These are phyloP conservation scores for Diplodia mutila DNA, from an alignment of 2,329 filamentous ascomycete species.

Conservation along the genomic window DNA sequence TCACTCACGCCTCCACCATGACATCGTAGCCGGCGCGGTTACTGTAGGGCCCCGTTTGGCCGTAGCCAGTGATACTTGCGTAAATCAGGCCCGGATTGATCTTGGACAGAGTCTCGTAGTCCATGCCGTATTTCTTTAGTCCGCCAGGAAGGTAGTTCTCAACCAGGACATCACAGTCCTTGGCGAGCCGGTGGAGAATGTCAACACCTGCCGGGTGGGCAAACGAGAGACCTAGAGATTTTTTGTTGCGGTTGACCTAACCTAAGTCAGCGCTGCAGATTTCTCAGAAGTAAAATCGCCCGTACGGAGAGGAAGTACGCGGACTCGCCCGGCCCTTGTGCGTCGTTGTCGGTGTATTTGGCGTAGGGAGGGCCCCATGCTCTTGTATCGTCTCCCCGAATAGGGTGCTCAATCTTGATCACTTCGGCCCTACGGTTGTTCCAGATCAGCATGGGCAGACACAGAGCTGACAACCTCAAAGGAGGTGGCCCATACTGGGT, in stretches of 20 bases:
- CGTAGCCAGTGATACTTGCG: constrained; percentile 95
- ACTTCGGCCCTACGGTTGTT: constrained; percentile 73
- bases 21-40: constrained; percentile 94
- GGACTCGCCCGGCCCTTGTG: constrained; percentile 78
- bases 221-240: constrained; percentile 89
- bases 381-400: constrained; percentile 86
- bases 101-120: constrained; percentile 77
- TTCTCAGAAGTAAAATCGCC: not conserved
- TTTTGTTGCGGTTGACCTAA: constrained; percentile 96
- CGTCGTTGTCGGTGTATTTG: constrained; percentile 65
- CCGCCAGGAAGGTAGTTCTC: constrained; percentile 95
- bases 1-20: constrained; percentile 83
- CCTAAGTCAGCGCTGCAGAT: constrained; percentile 13
- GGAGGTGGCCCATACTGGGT: constrained; percentile 41
- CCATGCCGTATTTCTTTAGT: constrained; percentile 87
- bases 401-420: constrained; percentile 95
- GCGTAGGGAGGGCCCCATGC: constrained; percentile 98
- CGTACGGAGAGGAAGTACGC: constrained; percentile 90
- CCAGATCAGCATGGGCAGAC: constrained; percentile 26
- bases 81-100: constrained; percentile 91
- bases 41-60: constrained; percentile 89
- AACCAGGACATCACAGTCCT: constrained; percentile 87
- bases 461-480: constrained; percentile 33
- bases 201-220: constrained; percentile 81
- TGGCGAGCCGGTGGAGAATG: constrained; percentile 82